Conservation (phyloP, 2,329 filamentous ascomycete species). For the Diatrype stigma region DNA sequence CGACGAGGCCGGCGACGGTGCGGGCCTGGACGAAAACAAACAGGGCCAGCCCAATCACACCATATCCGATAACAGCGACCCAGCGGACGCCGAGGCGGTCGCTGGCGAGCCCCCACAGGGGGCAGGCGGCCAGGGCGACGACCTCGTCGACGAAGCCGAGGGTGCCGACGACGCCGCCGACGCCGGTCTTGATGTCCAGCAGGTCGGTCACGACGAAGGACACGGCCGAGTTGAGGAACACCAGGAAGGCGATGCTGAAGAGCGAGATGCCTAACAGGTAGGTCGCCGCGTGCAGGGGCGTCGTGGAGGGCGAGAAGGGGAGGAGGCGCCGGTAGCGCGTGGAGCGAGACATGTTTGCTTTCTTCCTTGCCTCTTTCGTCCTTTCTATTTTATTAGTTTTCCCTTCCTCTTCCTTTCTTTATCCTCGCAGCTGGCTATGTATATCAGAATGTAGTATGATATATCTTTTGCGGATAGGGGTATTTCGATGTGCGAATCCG, state of each 20-base stretch:
- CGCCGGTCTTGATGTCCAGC: slow-evolving; percentile 66
- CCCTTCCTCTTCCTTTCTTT: too few species aligned
- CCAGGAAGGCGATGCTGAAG: slow-evolving; percentile 84
- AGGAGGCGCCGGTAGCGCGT: slow-evolving; percentile 43
- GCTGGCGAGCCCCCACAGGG: slow-evolving; percentile 72
- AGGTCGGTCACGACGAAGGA: slow-evolving; percentile 83
- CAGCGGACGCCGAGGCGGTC: slow-evolving; percentile 72
- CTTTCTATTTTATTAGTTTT: too few species aligned
- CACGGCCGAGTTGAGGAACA: slow-evolving; percentile 81
- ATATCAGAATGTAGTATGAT: too few species aligned
- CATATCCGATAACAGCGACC: slow-evolving; percentile 74
- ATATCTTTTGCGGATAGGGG: too few species aligned
- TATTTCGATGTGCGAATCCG: too few species aligned
- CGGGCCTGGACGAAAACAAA: slow-evolving; percentile 78
- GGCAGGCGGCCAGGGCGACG: slow-evolving; percentile 75
- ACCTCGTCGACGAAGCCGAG: slow-evolving; percentile 82
- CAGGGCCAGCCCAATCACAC: slow-evolving; percentile 73
- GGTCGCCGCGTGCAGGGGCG: slow-evolving; percentile 59
- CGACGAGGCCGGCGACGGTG: slow-evolving; percentile 79
- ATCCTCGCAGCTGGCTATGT: too few species aligned
- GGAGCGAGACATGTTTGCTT: too few species aligned
- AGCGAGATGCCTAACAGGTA: slow-evolving; percentile 80
- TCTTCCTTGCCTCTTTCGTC: too few species aligned
- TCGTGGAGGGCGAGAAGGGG: slow-evolving; percentile 58
- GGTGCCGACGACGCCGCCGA: slow-evolving; percentile 79